Conservation (phyloP, 2,329 filamentous ascomycete genomes). For the Ceratocystis diversiconidia region DNA sequence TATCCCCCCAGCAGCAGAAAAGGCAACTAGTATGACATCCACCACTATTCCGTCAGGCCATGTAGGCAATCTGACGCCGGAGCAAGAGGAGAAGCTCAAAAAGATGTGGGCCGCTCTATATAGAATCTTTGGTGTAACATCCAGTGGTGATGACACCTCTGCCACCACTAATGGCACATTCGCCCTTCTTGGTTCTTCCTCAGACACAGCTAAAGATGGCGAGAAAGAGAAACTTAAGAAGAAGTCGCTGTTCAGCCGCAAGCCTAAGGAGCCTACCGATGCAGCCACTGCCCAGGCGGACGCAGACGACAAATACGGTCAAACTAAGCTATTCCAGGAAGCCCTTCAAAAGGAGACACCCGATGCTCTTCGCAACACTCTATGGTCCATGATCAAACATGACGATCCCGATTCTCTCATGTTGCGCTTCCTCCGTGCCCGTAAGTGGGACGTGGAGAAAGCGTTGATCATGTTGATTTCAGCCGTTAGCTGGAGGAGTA, state of each 20-base stretch:
- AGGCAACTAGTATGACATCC: constrained; percentile 18
- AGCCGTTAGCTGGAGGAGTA: constrained; percentile 79
- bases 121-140: constrained; percentile 55
- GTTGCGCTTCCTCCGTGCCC: constrained; percentile 70
- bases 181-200: constrained; percentile 23
- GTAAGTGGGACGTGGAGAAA: constrained; percentile 91
- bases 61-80: constrained; percentile 72
- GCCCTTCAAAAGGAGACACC: constrained; percentile 64
- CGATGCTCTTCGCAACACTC: constrained; percentile 61
- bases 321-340: constrained; percentile 72
- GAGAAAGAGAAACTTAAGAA: constrained; percentile 64
- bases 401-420: constrained; percentile 81
- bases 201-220: constrained; percentile 23
- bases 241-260: constrained; percentile 53
- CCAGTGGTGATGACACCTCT: background rate
- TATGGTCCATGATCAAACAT: constrained; percentile 92
- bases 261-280: constrained; percentile 40
- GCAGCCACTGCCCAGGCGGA: constrained; percentile 31
- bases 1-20: background rate
- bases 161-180: constrained; percentile 20
- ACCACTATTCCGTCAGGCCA: constrained; percentile 48
- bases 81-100: constrained; percentile 76
- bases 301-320: constrained; percentile 81
- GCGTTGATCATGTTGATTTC: constrained; percentile 89
- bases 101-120: constrained; percentile 71